Evolutionary conservation across 192 early-diverging fungal species (phyloP), one percentile per base, ranked within the genome.

Genomic region (Dissophora globulifera): DNA sequence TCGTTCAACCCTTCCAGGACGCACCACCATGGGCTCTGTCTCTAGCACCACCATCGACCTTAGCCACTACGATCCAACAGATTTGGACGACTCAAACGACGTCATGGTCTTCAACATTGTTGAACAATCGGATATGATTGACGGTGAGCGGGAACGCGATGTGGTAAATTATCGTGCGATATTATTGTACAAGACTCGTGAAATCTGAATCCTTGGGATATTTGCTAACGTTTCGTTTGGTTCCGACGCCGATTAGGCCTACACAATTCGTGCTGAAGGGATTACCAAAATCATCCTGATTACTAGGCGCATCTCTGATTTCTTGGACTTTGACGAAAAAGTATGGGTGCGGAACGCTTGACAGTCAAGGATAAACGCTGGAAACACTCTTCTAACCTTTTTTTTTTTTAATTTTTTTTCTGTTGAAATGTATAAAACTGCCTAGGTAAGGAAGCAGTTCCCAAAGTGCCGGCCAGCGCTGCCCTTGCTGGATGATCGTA

Each of bases 271-370:
- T 13, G 79, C 83, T 22, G 79, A 80, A 29, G 60, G 70, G 23
- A 33, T 50, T 17, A 16, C 45, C 20, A 66, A 68, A 41, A 62
- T 78, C 35, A 56, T 84, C 16, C 67, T 62, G 19, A 62, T 86
- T 16, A 71, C 74, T 32, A 71, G 84, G 27, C 80, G 80, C 58
- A 82, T 86, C 45, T 67, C 81, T 29, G 84, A 86, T 54, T 80
- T 86, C 67, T 33, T 79, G 42, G 81, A 83, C 27, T 82, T 86
- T 79, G 81, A 86, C 47, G 81, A 79, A 38, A 63, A 82, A 66
- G 84, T 85, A 27, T 32, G 8, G 8, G 13, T 40, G 13, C 38
- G 7, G 13, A 10, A 10, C 38, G 38, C 7, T 13, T 40, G 38
- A 48, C n/a, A n/a, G n/a, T n/a, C n/a, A n/a, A n/a, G n/a, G n/a